Conservation (phyloP, 2,329 filamentous ascomycete species). For the Hypoxylon sp. region DNA sequence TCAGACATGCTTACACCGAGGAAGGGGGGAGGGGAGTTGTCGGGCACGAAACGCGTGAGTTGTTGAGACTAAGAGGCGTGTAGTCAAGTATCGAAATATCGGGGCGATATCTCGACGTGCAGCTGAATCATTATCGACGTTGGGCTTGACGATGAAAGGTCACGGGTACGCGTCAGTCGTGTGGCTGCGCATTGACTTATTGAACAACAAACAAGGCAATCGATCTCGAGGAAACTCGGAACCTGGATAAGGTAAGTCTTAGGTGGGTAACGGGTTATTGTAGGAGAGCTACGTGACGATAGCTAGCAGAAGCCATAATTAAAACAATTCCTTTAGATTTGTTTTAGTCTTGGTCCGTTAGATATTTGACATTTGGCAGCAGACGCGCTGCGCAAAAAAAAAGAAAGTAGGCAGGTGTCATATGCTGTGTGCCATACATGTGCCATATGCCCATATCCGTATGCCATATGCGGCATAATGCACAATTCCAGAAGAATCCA, state of each 20-base stretch:
- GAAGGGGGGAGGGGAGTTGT: conserved; percentile 21
- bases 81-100: conserved; percentile 11
- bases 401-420: conserved; percentile 33
- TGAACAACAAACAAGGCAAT: conserved; percentile 22
- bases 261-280: not conserved
- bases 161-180: conserved; percentile 42
- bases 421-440: not conserved
- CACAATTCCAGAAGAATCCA: conserved; percentile 29
- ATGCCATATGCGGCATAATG: conserved; percentile 14
- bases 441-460: no score
- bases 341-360: conserved; percentile 8
- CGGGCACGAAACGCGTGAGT: conserved; percentile 17
- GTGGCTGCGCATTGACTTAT: conserved; percentile 41
- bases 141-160: conserved; percentile 27
- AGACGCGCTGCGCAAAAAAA: conserved; percentile 22
- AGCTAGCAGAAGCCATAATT: conserved; percentile 8
- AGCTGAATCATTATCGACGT: conserved; percentile 37
- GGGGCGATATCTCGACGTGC: conserved; percentile 19
- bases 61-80: no score
- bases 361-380: not conserved
- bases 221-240: conserved; percentile 13
- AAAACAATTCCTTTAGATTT: conserved; percentile 13
- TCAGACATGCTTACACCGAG: conserved; percentile 39
- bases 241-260: conserved; percentile 13
- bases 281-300: conserved; percentile 8